Evolutionary conservation across 2,329 filamentous ascomycete species (phyloP).

Genomic region (Microcyclospora pomicola): DNA sequence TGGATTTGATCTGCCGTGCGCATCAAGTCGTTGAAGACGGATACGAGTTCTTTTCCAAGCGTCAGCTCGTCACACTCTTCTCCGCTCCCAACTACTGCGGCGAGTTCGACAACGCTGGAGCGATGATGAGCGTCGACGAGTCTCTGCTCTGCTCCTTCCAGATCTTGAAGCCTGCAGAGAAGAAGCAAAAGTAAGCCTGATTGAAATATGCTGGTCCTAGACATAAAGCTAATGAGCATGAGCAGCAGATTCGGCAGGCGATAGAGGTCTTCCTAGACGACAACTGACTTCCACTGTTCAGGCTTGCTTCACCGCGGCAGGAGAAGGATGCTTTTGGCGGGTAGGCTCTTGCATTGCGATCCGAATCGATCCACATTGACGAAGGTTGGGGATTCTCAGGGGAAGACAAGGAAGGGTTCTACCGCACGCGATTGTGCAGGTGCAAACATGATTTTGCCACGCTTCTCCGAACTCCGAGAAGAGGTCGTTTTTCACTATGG

Average conservation of each 20-base stretch:
- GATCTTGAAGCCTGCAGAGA: constrained; percentile 99
- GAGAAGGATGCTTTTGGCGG: too few relatives aligned
- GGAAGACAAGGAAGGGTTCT: too few relatives aligned
- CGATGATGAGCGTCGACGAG: constrained; percentile 99
- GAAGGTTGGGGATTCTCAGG: neutral
- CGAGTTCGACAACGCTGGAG: constrained; percentile 97
- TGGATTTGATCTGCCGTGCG: constrained; percentile 97
- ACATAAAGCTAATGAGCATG: constrained; percentile 2
- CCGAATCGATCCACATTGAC: neutral
- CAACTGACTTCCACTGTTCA: too few relatives aligned
- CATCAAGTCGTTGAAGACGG: constrained; percentile 98
- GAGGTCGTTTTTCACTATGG: too few relatives aligned
- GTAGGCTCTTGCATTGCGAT: too few relatives aligned
- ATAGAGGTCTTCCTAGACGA: constrained; percentile 39
- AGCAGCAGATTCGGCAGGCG: constrained; percentile 91
- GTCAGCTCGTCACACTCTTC: constrained; percentile 93
- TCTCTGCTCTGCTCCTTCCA: constrained; percentile 98
- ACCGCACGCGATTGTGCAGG: too few relatives aligned
- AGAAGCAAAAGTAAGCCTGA: constrained; percentile 97
- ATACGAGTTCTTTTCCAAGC: constrained; percentile 99
- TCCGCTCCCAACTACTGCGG: constrained; percentile 98
- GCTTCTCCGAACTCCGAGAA: neutral
- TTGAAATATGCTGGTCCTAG: constrained; percentile 20
- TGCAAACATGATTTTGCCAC: too few relatives aligned
- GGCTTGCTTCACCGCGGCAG: too few relatives aligned